Conservation (phyloP, 352 stramenopile species). For the Thalassiosira delicatula region DNA sequence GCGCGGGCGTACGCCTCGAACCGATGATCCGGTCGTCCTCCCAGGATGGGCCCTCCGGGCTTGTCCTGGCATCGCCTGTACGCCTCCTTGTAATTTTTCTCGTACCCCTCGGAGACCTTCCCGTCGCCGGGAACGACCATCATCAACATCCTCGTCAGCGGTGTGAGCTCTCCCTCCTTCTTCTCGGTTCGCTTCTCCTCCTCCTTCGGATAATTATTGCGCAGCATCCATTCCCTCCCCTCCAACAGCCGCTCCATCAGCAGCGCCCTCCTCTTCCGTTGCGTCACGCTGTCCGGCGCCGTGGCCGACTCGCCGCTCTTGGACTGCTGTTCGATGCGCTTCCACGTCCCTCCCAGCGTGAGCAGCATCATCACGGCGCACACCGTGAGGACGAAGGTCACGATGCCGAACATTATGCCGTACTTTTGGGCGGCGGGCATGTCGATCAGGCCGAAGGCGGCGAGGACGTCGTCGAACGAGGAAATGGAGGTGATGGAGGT, state of each 20-base stretch:
- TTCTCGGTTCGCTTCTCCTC: too few species aligned
- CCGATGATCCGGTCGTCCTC: constrained; percentile 70
- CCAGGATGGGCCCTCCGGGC: constrained; percentile 71
- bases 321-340: constrained; percentile 75
- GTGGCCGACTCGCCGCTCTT: constrained; percentile 52
- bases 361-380: constrained; percentile 70
- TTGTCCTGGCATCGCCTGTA: constrained; percentile 82
- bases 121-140: constrained; percentile 55
- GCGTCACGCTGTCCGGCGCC: constrained; percentile 55
- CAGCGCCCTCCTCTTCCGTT: constrained; percentile 66
- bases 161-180: constrained; percentile 33
- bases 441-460: constrained; percentile 71
- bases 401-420: constrained; percentile 77
- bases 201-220: constrained; percentile 40
- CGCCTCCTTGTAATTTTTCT: constrained; percentile 73
- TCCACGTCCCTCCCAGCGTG: constrained; percentile 72
- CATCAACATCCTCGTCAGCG: constrained; percentile 74
- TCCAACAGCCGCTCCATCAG: constrained; percentile 78
- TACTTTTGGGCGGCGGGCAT: constrained; percentile 78
- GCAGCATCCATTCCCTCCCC: constrained; percentile 67
- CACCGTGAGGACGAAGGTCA: constrained; percentile 75
- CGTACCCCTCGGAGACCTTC: constrained; percentile 55
- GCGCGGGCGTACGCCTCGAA: constrained; percentile 82
- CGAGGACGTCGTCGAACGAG: constrained; percentile 64
- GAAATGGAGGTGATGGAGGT: constrained; percentile 36